Conservation (phyloP, 768 basidiomycete species). For the Lentinula sp. region DNA sequence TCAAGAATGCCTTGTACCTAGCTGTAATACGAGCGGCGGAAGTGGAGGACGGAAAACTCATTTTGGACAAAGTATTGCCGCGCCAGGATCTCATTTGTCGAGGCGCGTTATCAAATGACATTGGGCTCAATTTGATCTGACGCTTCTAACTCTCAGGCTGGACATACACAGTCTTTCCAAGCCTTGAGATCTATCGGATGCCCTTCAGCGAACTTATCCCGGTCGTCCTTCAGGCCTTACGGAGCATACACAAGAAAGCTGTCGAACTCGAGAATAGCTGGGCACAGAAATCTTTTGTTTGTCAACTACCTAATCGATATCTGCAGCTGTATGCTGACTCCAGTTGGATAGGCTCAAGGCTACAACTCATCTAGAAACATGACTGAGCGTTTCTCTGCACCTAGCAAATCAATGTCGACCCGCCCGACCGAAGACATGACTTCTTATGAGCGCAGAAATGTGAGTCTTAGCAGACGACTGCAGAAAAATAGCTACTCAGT, state of each 20-base stretch:
- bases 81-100: not conserved
- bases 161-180: conserved; percentile 4
- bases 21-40: not conserved
- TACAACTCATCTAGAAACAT: not conserved
- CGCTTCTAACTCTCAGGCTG: not conserved
- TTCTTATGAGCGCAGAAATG: not conserved
- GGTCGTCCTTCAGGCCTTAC: not conserved
- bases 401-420: not conserved
- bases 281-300: conserved; percentile 3
- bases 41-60: conserved; percentile 1
- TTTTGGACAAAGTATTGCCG: not conserved
- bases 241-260: not conserved
- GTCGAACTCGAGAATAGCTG: not conserved
- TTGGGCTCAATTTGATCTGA: not conserved
- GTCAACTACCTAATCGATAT: not conserved
- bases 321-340: not conserved
- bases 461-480: not conserved
- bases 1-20: conserved; percentile 2
- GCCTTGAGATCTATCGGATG: conserved; percentile 1
- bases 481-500: not conserved
- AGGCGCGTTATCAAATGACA: not conserved
- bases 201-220: conserved; percentile 1
- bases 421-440: not conserved
- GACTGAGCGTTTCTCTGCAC: not conserved
- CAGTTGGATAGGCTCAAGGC: not conserved